phyloP scores from a whole-genome alignment of 306 rosid genomes.

The Corylus heterophylla region DNA sequence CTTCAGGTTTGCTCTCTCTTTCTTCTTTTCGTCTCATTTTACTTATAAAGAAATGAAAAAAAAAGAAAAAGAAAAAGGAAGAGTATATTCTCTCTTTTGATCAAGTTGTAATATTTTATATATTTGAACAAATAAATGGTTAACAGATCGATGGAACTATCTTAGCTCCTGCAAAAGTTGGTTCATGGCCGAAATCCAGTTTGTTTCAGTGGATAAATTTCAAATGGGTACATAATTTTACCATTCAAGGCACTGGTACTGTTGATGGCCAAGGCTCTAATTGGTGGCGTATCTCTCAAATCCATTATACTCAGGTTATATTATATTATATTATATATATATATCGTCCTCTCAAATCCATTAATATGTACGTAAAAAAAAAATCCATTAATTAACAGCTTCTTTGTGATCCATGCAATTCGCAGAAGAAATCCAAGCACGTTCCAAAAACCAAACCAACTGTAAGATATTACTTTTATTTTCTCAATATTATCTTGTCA shows the following conservation, averaged over 20 bases:
- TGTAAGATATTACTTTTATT: slow-evolving; percentile 20
- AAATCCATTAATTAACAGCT: not conserved
- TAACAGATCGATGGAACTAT: slow-evolving; percentile 85
- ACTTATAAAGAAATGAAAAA: not conserved
- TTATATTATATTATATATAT: too few relatives aligned
- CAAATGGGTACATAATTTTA: slow-evolving; percentile 75
- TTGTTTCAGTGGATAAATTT: slow-evolving; percentile 85
- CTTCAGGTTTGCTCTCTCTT: slow-evolving; percentile 64
- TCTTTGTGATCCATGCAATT: slow-evolving; percentile 12
- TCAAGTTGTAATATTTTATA: slow-evolving; percentile 8
- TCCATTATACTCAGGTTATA: slow-evolving; percentile 42
- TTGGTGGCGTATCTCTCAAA: slow-evolving; percentile 64
- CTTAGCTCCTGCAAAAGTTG: slow-evolving; percentile 65
- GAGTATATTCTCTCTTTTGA: not conserved
- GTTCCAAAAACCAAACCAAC: slow-evolving; percentile 69
- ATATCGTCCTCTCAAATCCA: too few relatives aligned
- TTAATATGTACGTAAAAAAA: not conserved
- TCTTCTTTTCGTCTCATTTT: not conserved
- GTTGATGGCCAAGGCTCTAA: slow-evolving; percentile 80
- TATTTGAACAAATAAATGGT: slow-evolving; percentile 8
- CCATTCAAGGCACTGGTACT: slow-evolving; percentile 78
- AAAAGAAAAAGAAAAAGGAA: not conserved
- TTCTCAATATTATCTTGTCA: not conserved
- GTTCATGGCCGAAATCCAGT: slow-evolving; percentile 75
- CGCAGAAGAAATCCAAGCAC: slow-evolving; percentile 54